Percentiles rank a stretch among this genome's conserved stretches.
These are phyloP conservation scores for Dipteronia sinensis DNA, from an alignment of 345 rosid genomes.

Conservation along the genomic window DNA sequence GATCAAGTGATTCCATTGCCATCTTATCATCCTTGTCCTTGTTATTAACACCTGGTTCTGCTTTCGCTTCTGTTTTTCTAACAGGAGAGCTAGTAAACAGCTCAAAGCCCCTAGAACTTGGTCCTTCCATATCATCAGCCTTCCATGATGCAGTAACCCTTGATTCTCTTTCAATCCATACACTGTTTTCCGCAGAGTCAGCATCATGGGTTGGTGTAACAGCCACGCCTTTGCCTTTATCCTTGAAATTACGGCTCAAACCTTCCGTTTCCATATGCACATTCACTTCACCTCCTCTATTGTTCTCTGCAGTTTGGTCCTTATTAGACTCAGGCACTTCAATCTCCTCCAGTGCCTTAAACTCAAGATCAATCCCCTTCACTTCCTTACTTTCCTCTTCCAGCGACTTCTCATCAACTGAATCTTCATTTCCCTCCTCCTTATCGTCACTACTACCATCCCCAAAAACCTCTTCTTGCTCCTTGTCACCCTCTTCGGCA, in stretches of 20 bases:
- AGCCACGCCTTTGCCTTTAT: constrained; percentile 70
- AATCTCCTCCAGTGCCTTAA: constrained; percentile 39
- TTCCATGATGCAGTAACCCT: constrained; percentile 31
- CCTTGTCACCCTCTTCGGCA: constrained; percentile 29
- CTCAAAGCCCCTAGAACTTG: constrained; percentile 83
- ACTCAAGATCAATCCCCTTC: constrained; percentile 43
- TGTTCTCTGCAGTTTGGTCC: constrained; percentile 35
- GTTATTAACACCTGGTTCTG: constrained; percentile 43
- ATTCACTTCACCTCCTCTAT: constrained; percentile 28
- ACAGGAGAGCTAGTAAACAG: constrained; percentile 81
- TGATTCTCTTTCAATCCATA: constrained; percentile 44
- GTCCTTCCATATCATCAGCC: constrained; percentile 72
- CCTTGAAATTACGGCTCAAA: constrained; percentile 42
- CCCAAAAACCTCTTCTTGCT: constrained; percentile 34
- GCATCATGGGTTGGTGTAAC: constrained; percentile 31
- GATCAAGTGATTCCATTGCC: constrained; percentile 78
- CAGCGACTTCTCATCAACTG: constrained; percentile 34
- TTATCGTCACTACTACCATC: constrained; percentile 27
- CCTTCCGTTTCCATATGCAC: constrained; percentile 31
- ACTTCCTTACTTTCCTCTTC: constrained; percentile 39
- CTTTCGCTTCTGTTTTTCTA: constrained; percentile 51
- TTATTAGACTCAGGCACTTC: constrained; percentile 32
- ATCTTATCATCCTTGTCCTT: constrained; percentile 63
- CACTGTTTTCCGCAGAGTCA: constrained; percentile 43
- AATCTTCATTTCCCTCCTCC: constrained; percentile 34